These are phyloP conservation scores for Euphorbia peplus DNA, from an alignment of 345 rosid species.

Conservation along the genomic window DNA sequence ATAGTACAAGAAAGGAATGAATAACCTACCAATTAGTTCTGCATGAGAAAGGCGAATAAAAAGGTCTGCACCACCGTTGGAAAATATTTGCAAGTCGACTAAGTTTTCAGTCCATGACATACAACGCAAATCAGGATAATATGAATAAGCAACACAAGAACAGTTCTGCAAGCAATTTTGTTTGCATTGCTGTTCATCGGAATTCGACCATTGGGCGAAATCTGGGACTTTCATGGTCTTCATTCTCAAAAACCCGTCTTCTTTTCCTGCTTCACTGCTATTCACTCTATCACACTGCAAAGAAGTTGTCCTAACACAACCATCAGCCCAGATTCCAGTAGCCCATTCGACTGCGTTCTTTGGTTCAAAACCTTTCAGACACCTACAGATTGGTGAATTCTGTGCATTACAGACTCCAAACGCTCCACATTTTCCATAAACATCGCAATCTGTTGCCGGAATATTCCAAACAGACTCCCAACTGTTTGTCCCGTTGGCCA, in stretches of 20 bases:
- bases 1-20: neutral
- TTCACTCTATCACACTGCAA: constrained; percentile 20
- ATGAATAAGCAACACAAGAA: constrained; percentile 52
- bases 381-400: constrained; percentile 27
- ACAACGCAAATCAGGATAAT: constrained; percentile 38
- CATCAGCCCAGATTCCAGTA: constrained; percentile 28
- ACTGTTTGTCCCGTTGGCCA: neutral
- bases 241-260: constrained; percentile 23
- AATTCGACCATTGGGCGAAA: constrained; percentile 8
- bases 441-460: constrained; percentile 12
- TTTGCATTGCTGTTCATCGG: constrained; percentile 28
- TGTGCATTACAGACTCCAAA: constrained; percentile 19
- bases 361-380: constrained; percentile 19
- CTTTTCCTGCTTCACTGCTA: constrained; percentile 9
- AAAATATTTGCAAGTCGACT: constrained; percentile 34
- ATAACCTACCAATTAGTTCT: constrained; percentile 36
- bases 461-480: neutral
- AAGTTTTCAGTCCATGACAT: constrained; percentile 43
- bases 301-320: constrained; percentile 21
- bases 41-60: constrained; percentile 39
- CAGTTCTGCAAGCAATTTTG: constrained; percentile 41
- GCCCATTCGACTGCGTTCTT: constrained; percentile 25
- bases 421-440: constrained; percentile 28
- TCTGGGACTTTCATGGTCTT: constrained; percentile 17
- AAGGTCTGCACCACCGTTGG: constrained; percentile 37